phyloP scores from a whole-genome alignment of 768 basidiomycete species.

The Mrakia frigida region DNA sequence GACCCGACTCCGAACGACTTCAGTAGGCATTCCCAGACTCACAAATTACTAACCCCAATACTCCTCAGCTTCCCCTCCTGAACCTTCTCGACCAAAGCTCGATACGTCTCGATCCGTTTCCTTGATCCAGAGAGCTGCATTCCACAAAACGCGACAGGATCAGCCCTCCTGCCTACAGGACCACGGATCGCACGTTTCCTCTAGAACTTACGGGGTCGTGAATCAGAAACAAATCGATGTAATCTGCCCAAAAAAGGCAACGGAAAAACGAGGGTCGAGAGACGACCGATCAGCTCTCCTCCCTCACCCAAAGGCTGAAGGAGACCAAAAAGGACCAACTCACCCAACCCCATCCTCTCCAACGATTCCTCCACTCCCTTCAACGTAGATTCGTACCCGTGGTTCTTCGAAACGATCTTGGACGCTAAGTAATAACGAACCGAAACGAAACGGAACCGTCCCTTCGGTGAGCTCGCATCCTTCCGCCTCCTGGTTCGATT shows the following conservation, averaged over 20 bases:
- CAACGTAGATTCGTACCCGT: slow-evolving; percentile 29
- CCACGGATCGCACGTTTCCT: too few relatives aligned
- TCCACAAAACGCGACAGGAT: background rate
- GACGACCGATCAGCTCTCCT: background rate
- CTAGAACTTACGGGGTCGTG: slow-evolving; percentile 29
- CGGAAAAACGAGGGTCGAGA: too few relatives aligned
- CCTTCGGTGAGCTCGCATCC: background rate
- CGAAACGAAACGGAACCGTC: too few relatives aligned
- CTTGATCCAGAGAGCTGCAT: slow-evolving; percentile 12
- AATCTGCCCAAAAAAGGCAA: background rate
- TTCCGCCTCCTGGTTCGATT: background rate
- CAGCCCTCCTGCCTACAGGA: too few relatives aligned
- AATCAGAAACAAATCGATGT: slow-evolving; percentile 31
- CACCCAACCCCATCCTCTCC: slow-evolving; percentile 1
- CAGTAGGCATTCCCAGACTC: too few relatives aligned
- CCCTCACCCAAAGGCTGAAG: too few relatives aligned
- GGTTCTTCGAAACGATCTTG: slow-evolving; percentile 21
- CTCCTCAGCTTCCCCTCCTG: slow-evolving; percentile 27
- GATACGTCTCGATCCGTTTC: slow-evolving; percentile 27
- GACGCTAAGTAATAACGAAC: slow-evolving; percentile 14
- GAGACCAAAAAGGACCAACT: too few relatives aligned
- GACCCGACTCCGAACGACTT: too few relatives aligned
- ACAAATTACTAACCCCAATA: slow-evolving; percentile 30
- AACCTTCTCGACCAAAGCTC: slow-evolving; percentile 20
- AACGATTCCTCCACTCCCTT: slow-evolving; percentile 21